A percentile compares a stretch with the other conserved stretches of the same genome.
These are phyloP conservation scores for Chaetomiaceae sp. DNA, from an alignment of 2,329 filamentous ascomycete genomes.

Conservation along the genomic window DNA sequence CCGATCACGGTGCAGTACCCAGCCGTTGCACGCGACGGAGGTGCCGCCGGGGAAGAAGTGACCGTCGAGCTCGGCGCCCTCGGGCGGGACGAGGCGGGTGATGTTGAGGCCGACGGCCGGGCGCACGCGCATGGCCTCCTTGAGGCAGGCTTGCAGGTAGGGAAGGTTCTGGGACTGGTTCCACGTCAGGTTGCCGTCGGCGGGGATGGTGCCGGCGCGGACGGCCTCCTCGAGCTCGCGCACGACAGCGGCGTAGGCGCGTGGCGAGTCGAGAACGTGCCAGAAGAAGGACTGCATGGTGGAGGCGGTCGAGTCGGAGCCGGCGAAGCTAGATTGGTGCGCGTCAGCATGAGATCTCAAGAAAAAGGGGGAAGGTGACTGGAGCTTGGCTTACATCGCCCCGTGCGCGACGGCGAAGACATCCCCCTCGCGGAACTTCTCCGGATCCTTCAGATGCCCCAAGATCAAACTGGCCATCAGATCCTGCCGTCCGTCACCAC, in stretches of 20 bases:
- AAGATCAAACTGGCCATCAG: slow-evolving; percentile 46
- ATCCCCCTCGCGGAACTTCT: slow-evolving; percentile 43
- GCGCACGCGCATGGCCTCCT: slow-evolving; percentile 50
- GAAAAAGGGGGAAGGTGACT: no score
- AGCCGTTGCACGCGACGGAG: slow-evolving; percentile 47
- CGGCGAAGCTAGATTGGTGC: slow-evolving; percentile 44
- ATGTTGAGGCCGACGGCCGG: slow-evolving; percentile 52
- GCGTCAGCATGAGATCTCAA: slow-evolving; percentile 7
- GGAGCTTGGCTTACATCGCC: slow-evolving; percentile 50
- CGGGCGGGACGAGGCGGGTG: slow-evolving; percentile 43
- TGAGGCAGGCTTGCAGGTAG: slow-evolving; percentile 52
- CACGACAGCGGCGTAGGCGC: slow-evolving; percentile 35
- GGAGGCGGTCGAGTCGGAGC: slow-evolving; percentile 55
- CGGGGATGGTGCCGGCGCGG: slow-evolving; percentile 28
- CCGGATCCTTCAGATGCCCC: slow-evolving; percentile 45
- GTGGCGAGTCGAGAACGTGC: slow-evolving; percentile 39
- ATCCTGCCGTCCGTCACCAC: slow-evolving; percentile 42
- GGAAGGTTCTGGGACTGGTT: slow-evolving; percentile 41
- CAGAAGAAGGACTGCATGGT: slow-evolving; percentile 54
- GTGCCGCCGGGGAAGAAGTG: slow-evolving; percentile 47
- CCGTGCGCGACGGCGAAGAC: slow-evolving; percentile 53
- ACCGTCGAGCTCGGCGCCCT: slow-evolving; percentile 47
- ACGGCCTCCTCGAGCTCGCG: slow-evolving; percentile 41
- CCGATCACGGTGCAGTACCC: slow-evolving; percentile 45
- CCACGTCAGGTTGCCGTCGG: slow-evolving; percentile 41